phyloP scores from a whole-genome alignment of 352 stramenopile genomes.

The Globisporangium echinulatum region DNA sequence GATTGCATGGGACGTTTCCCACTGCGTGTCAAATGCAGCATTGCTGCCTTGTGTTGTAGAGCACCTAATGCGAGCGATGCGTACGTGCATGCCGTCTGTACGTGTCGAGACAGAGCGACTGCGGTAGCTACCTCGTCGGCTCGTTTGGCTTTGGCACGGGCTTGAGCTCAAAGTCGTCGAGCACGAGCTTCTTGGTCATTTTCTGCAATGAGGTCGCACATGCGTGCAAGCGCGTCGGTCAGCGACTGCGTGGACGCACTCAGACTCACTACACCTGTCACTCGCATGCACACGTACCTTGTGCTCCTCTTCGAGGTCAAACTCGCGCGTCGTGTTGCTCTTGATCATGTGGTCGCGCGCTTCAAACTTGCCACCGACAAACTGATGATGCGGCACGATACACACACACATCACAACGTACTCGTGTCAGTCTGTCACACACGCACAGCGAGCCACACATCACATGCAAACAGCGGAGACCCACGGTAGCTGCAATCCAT shows the following conservation, averaged over 20 bases:
- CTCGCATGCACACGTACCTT: slow-evolving; percentile 32
- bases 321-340: slow-evolving; percentile 72
- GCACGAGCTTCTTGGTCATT: slow-evolving; percentile 79
- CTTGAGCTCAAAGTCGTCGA: slow-evolving; percentile 84
- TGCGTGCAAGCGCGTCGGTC: background rate
- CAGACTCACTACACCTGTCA: background rate
- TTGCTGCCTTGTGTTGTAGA: background rate
- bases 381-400: slow-evolving; percentile 21
- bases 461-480: too few species aligned
- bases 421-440: too few species aligned
- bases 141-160: slow-evolving; percentile 62
- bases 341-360: slow-evolving; percentile 75
- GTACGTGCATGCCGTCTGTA: background rate
- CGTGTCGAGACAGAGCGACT: background rate
- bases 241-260: background rate
- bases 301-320: slow-evolving; percentile 84
- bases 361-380: slow-evolving; percentile 80
- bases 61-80: background rate
- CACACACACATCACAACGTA: too few species aligned
- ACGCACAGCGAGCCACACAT: too few species aligned
- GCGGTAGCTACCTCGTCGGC: slow-evolving; percentile 3
- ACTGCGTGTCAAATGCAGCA: too few species aligned
- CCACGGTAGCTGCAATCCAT: background rate
- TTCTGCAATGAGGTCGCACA: slow-evolving; percentile 29
- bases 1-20: background rate